Evolutionary conservation across 768 basidiomycete genomes (phyloP).

Genomic region (Suillus lakei): DNA sequence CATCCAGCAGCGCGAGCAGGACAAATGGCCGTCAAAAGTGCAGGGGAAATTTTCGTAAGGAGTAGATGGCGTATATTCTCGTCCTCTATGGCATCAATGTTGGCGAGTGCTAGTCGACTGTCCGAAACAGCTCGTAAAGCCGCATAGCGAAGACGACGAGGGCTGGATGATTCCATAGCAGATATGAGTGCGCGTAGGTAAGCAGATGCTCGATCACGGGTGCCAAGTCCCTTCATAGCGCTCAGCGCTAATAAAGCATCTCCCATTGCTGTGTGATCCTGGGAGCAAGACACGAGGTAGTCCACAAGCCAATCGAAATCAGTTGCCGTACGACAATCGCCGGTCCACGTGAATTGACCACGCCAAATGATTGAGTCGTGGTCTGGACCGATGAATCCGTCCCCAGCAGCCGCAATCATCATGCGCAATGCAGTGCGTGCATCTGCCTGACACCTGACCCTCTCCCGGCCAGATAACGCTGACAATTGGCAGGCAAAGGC

Average conservation of each 20-base stretch:
- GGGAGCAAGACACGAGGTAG: neutral
- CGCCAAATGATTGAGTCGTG: constrained; percentile 1
- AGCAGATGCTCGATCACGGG: neutral
- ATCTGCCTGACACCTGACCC: neutral
- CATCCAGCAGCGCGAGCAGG: neutral
- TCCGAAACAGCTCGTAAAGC: constrained; percentile 5
- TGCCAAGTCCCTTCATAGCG: constrained; percentile 2
- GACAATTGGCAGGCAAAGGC: neutral
- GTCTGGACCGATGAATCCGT: neutral
- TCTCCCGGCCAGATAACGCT: neutral
- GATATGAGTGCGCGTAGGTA: neutral
- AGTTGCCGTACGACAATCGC: neutral
- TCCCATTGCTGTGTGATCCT: neutral
- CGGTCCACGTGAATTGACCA: neutral
- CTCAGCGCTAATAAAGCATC: constrained; percentile 4
- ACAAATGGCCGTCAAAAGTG: neutral
- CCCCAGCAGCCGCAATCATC: constrained; percentile 1
- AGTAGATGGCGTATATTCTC: neutral
- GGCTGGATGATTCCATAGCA: neutral
- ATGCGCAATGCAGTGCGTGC: constrained; percentile 4
- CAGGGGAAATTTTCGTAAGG: neutral
- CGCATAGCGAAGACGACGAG: constrained; percentile 3
- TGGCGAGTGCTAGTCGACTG: neutral
- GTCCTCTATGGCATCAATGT: neutral
- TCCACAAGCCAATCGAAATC: constrained; percentile 6